These are phyloP conservation scores for Ustilago cynodontis DNA, from an alignment of 1,284 basidiomycete genomes.

Conservation along the genomic window DNA sequence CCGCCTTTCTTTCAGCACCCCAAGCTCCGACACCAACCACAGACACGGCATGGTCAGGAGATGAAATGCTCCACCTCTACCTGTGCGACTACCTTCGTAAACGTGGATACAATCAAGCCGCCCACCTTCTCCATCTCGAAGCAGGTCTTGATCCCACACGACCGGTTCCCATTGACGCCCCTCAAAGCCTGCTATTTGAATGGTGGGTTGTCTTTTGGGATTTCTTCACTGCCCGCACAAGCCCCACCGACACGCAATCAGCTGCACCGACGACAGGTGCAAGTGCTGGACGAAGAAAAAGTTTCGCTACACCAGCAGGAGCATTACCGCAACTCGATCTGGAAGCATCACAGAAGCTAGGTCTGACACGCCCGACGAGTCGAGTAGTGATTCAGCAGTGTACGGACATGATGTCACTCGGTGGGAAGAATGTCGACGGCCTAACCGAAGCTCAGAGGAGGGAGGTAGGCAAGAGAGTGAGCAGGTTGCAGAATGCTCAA, in stretches of 20 bases:
- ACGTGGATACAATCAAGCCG: conserved; percentile 34
- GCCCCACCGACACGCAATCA: neutral
- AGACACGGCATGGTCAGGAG: conserved; percentile 29
- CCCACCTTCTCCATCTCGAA: conserved; percentile 25
- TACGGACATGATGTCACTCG: conserved; percentile 50
- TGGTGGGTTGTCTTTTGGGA: conserved; percentile 55
- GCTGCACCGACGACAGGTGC: neutral
- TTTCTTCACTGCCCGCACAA: conserved; percentile 22
- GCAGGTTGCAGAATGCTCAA: conserved; percentile 37
- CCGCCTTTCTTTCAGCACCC: neutral
- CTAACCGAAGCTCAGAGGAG: conserved; percentile 15
- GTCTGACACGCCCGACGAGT: conserved; percentile 27
- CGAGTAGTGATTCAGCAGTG: conserved; percentile 34
- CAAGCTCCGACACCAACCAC: neutral
- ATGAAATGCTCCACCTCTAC: conserved; percentile 52
- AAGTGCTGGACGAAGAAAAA: neutral
- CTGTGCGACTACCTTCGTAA: conserved; percentile 50
- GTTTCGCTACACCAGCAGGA: conserved; percentile 9
- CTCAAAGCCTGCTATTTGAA: conserved; percentile 45
- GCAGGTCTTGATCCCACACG: conserved; percentile 27
- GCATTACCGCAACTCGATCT: conserved; percentile 25
- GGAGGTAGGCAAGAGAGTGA: conserved; percentile 33
- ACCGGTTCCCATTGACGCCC: conserved; percentile 46
- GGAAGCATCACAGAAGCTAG: conserved; percentile 23
- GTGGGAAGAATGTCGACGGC: conserved; percentile 22